Percentiles rank a stretch among this genome's conserved stretches.
Evolutionary conservation across 148 eudicot genomes (phyloP).

Genomic region (Vaccinium corymbosum): DNA sequence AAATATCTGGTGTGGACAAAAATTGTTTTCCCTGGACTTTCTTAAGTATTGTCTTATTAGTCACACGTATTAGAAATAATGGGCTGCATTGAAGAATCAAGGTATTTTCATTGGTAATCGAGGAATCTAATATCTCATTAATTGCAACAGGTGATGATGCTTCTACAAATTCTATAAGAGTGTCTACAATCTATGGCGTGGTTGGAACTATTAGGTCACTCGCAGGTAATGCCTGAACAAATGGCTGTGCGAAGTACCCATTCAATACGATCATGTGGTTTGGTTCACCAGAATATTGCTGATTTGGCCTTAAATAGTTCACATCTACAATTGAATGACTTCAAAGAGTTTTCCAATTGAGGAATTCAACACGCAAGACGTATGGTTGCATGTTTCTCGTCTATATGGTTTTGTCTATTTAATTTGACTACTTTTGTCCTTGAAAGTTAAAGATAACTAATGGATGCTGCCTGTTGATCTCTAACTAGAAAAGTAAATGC

Average conservation of each 20-base stretch:
- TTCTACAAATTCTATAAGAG: constrained; percentile 46
- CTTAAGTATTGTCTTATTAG: background rate
- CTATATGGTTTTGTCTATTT: background rate
- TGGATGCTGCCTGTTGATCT: background rate
- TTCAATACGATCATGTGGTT: background rate
- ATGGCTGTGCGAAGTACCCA: constrained; percentile 4
- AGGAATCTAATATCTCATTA: background rate
- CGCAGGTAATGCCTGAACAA: constrained; percentile 54
- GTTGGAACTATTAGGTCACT: constrained; percentile 87
- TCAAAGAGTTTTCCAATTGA: background rate
- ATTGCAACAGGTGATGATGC: constrained; percentile 52
- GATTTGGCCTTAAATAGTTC: background rate
- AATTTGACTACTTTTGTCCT: background rate
- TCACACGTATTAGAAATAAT: background rate
- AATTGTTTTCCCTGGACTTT: background rate
- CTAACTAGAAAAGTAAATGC: no score
- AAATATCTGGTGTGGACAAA: background rate
- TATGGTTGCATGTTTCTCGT: background rate
- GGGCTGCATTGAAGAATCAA: background rate
- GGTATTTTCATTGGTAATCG: background rate
- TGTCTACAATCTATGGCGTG: constrained; percentile 72
- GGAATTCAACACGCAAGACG: background rate
- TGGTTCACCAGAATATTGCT: background rate
- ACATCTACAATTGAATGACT: background rate
- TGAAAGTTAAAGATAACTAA: background rate